These are phyloP conservation scores for Blastobotrys persicus DNA, from an alignment of 1,139 yeast species.

Conservation along the genomic window DNA sequence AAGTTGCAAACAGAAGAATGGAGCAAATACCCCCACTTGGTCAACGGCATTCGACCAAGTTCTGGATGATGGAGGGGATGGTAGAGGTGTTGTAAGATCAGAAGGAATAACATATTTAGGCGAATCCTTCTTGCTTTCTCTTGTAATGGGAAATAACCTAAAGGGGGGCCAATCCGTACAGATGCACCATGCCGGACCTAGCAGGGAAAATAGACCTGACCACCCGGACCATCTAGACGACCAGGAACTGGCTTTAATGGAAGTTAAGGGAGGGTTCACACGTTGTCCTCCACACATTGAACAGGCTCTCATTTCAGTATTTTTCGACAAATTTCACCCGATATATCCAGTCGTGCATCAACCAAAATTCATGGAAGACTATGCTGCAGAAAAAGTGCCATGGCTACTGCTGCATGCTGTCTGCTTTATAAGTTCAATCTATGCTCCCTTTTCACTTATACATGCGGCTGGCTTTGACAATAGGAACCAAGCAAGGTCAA, in stretches of 20 bases:
- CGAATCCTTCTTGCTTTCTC: slow-evolving; percentile 20
- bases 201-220: neutral
- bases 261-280: slow-evolving; percentile 11
- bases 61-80: slow-evolving; percentile 8
- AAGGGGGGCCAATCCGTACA: slow-evolving; percentile 6
- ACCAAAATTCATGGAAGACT: slow-evolving; percentile 47
- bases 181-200: slow-evolving; percentile 13
- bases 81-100: slow-evolving; percentile 8
- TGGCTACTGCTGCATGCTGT: slow-evolving; percentile 56
- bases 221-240: slow-evolving; percentile 11
- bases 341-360: slow-evolving; percentile 57
- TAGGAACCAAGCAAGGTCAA: slow-evolving; percentile 43
- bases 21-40: slow-evolving; percentile 9
- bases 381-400: slow-evolving; percentile 53
- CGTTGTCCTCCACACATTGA: slow-evolving; percentile 14
- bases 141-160: slow-evolving; percentile 12
- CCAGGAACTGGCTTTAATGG: slow-evolving; percentile 13
- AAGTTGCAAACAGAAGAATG: slow-evolving; percentile 1
- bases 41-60: slow-evolving; percentile 12
- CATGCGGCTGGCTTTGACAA: slow-evolving; percentile 47
- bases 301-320: slow-evolving; percentile 7
- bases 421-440: slow-evolving; percentile 54
- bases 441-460: slow-evolving; percentile 46
- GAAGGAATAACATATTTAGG: slow-evolving; percentile 18
- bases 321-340: slow-evolving; percentile 55